Percentiles rank a stretch among this genome's conserved stretches.
Conservation (phyloP, 75 land plant species). For the Larix kaempferi region DNA sequence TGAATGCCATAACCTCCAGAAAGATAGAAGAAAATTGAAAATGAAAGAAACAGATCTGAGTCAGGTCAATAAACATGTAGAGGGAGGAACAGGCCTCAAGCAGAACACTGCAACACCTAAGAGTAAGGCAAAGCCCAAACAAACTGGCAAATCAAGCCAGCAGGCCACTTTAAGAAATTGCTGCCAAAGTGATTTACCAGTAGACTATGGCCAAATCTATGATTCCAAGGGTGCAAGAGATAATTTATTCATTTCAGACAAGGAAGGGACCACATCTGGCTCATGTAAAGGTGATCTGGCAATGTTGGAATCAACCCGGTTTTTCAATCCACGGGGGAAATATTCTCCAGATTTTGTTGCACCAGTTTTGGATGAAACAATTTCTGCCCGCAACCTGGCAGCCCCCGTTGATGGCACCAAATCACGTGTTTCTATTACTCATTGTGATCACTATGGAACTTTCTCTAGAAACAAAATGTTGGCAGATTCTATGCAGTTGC, state of each 20-base stretch:
- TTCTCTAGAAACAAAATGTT: background rate
- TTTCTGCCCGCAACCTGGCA: background rate
- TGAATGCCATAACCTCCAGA: background rate
- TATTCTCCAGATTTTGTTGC: background rate
- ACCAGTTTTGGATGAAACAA: background rate
- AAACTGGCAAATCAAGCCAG: background rate
- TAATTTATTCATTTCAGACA: background rate
- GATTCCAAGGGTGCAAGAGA: background rate
- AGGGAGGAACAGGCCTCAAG: background rate
- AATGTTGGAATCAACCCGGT: background rate
- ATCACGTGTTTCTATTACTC: background rate
- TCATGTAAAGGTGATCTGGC: background rate
- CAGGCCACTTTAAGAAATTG: background rate
- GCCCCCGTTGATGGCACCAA: background rate
- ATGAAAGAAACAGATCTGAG: background rate
- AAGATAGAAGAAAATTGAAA: background rate
- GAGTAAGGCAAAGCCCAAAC: background rate
- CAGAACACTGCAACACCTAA: background rate
- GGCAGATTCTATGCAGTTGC: background rate
- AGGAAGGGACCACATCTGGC: conserved; percentile 1
- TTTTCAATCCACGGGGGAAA: conserved; percentile 3
- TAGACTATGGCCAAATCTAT: background rate
- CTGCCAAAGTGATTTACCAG: background rate
- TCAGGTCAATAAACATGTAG: background rate
- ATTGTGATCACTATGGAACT: background rate